Evolutionary conservation across 257 asterid genomes (phyloP), one percentile per base, ranked within the genome.

Genomic region (Solanum ossicruentum): DNA sequence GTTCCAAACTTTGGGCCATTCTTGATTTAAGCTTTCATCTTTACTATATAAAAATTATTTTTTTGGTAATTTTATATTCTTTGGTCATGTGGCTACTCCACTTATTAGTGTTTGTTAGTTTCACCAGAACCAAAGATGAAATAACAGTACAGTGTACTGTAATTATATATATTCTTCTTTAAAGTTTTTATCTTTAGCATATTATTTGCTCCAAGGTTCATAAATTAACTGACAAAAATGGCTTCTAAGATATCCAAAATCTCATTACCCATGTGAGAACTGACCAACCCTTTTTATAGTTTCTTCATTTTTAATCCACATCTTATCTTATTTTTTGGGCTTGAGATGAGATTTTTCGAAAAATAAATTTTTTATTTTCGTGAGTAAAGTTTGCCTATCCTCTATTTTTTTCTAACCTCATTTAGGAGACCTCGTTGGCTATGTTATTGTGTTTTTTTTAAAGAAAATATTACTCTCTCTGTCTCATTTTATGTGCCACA

Each of bases 1-100:
- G 36, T 12, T 75, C 43, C 83, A 78, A 52, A 26, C 65, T 86
- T 86, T 82, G 90, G 89, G 89, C 87, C 89, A 85, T 86, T 87
- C 79, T 51, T 87, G 88, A 84, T 80, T 56, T 55, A 78, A 77
- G 82, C 88, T 84, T 86, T 39, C 72, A 80, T 80, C 87, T 85
- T 88, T 86, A 71, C 67, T n/a, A 3, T 69, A 67, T 80, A 21
- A 26, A 10, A 39, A 60, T 47, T 17, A 23, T 39, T 80, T 56
- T 55, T 23, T 21, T 4, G 49, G 70, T 55, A 47, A 71, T 28
- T 86, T 23, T 8, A n/a, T 60, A 36, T 55, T 71, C 82, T 70
- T 32, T 49, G 10, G 65, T 41, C 55, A 55, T 52, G 55, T 73
- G 85, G 20, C 60, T 67, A 63, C 89, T 41, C 71, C 47, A 49